phyloP scores from a whole-genome alignment of 306 rosid species.

The Inga laurina region DNA sequence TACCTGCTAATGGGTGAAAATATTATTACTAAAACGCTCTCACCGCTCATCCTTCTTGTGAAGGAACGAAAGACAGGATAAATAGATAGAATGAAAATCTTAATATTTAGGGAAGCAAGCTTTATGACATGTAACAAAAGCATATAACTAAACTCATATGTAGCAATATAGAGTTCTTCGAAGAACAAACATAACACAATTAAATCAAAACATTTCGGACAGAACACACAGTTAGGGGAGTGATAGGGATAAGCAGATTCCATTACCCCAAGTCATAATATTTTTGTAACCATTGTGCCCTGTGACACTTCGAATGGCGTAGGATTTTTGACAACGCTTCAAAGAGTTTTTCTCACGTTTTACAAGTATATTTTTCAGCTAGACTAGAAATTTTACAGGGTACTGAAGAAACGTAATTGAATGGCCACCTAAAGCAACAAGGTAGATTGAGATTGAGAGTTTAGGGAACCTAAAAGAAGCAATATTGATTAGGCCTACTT shows the following conservation, averaged over 20 bases:
- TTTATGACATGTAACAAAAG: neutral
- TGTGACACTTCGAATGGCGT: neutral
- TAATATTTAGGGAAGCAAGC: neutral
- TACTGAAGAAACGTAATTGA: neutral
- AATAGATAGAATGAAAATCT: neutral
- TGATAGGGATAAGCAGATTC: neutral
- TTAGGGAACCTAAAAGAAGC: neutral
- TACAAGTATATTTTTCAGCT: neutral
- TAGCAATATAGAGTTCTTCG: neutral
- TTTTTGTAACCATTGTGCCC: neutral
- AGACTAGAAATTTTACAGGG: neutral
- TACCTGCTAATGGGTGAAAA: conserved; percentile 38
- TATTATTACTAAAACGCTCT: neutral
- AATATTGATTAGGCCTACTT: neutral
- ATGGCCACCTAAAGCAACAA: neutral
- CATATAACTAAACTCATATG: neutral
- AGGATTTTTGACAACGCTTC: neutral
- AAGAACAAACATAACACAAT: neutral
- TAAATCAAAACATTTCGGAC: neutral
- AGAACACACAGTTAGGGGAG: neutral
- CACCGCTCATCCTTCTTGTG: neutral
- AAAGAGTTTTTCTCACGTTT: neutral
- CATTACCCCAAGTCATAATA: neutral
- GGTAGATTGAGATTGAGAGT: neutral
- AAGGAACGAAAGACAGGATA: neutral